phyloP scores from a whole-genome alignment of 2,329 filamentous ascomycete genomes.

The Tolypocladium tropicale region DNA sequence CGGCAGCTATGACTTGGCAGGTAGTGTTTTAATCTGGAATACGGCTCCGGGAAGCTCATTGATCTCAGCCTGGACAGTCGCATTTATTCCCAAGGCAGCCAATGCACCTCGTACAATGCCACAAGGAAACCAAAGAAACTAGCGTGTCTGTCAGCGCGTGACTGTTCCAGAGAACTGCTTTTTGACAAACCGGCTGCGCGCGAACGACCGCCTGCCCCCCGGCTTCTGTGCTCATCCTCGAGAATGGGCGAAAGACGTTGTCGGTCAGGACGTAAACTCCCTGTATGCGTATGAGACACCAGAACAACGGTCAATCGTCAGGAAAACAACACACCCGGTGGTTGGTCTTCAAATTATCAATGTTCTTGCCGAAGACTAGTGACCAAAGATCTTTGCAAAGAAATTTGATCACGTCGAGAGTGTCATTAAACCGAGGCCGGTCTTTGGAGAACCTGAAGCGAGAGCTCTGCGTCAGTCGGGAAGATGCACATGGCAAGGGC shows the following conservation, averaged over 20 bases:
- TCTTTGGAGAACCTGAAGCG: constrained; percentile 62
- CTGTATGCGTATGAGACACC: constrained; percentile 26
- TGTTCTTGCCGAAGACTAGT: constrained; percentile 88
- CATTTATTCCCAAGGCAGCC: constrained; percentile 81
- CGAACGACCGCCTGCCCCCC: constrained; percentile 61
- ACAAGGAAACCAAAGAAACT: constrained; percentile 95
- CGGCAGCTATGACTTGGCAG: constrained; percentile 46
- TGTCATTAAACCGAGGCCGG: constrained; percentile 79
- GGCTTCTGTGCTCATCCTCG: constrained; percentile 77
- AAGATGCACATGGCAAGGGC: neutral
- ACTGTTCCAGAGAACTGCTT: neutral
- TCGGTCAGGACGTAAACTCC: constrained; percentile 96
- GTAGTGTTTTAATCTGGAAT: constrained; percentile 88
- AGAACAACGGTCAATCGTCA: neutral
- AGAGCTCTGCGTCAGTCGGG: neutral
- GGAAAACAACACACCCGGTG: constrained; percentile 54
- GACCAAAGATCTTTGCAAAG: constrained; percentile 98
- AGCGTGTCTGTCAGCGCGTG: constrained; percentile 5
- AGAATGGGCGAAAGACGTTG: constrained; percentile 79
- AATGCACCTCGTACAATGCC: constrained; percentile 87
- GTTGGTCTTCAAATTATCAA: constrained; percentile 98
- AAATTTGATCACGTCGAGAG: constrained; percentile 95
- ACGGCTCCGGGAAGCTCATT: constrained; percentile 78
- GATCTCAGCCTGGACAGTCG: constrained; percentile 84
- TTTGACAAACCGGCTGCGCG: constrained; percentile 65